Percentiles rank a stretch among this genome's conserved stretches.
These are phyloP conservation scores for Stipa capillata DNA, from an alignment of 176 grass and related monocot species.

Conservation along the genomic window DNA sequence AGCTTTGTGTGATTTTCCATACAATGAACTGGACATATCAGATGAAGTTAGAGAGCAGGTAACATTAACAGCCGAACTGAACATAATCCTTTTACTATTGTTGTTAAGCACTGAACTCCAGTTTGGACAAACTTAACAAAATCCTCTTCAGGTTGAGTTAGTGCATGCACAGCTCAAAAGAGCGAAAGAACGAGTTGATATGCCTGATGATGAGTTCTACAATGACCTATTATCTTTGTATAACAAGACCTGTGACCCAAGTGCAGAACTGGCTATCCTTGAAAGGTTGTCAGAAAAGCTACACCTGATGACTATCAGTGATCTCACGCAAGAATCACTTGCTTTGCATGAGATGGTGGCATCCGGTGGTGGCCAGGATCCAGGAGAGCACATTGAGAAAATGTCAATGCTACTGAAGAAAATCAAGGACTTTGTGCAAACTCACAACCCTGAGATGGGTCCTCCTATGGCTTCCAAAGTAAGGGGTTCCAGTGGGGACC, in stretches of 20 bases:
- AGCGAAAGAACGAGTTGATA: conserved; percentile 62
- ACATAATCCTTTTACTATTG: not conserved
- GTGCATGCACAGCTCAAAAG: conserved; percentile 79
- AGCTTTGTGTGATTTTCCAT: conserved; percentile 45
- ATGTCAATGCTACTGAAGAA: conserved; percentile 95
- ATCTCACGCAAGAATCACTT: conserved; percentile 93
- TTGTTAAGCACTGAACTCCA: not conserved
- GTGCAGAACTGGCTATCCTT: conserved; percentile 41
- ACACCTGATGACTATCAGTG: conserved; percentile 64
- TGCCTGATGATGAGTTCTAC: conserved; percentile 58
- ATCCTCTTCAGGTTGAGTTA: conserved; percentile 69
- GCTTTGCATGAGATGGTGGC: conserved; percentile 91
- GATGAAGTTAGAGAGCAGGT: conserved; percentile 94
- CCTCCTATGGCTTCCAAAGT: conserved; percentile 29
- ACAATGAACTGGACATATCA: conserved; percentile 64
- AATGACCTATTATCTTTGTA: conserved; percentile 57
- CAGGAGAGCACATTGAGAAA: conserved; percentile 77
- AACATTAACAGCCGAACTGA: conserved; percentile 1
- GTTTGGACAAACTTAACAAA: not conserved
- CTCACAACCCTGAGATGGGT: conserved; percentile 83
- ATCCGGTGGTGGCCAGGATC: conserved; percentile 68
- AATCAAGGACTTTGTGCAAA: conserved; percentile 93
- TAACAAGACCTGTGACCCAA: conserved; percentile 44
- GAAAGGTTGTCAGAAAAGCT: conserved; percentile 55
- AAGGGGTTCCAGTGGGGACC: conserved; percentile 3